Conservation (phyloP, 371 early-diverging fungal genomes). For the Furculomyces boomerangus region DNA sequence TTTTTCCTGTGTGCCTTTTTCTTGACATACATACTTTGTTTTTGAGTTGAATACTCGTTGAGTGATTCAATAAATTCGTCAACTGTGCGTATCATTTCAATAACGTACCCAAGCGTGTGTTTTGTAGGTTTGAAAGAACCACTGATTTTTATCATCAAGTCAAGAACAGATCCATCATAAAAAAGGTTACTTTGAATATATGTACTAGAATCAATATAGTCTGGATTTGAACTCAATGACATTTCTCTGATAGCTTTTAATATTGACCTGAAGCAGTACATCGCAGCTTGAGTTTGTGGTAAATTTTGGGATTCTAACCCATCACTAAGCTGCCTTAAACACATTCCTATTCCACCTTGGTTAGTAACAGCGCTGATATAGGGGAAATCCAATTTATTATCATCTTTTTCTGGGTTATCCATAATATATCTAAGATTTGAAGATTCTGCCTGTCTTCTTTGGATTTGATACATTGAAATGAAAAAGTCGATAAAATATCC, state of each 20-base stretch:
- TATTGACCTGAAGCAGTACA: conserved; percentile 4
- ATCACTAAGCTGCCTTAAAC: conserved; percentile 3
- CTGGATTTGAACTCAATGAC: background rate
- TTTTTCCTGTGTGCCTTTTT: conserved; percentile 2
- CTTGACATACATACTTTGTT: conserved; percentile 8
- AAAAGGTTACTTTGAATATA: conserved; percentile 20
- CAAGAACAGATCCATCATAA: conserved; percentile 21
- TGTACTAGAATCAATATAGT: background rate
- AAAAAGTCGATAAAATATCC: conserved; percentile 3
- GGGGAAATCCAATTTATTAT: conserved; percentile 1
- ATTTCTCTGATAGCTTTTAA: background rate
- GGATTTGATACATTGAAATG: background rate
- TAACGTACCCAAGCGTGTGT: conserved; percentile 7
- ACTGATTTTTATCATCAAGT: conserved; percentile 16
- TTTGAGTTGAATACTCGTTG: conserved; percentile 6
- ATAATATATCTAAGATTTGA: background rate
- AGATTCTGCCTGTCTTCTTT: background rate
- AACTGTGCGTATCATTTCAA: conserved; percentile 12
- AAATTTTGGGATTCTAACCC: background rate
- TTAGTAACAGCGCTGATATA: background rate
- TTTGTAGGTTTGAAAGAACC: conserved; percentile 16
- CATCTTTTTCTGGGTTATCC: background rate
- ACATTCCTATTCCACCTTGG: conserved; percentile 1
- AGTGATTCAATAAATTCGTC: conserved; percentile 17
- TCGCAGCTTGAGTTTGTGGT: background rate